Evolutionary conservation across 768 basidiomycete genomes (phyloP).

Genomic region (Crassisporium funariophilum): DNA sequence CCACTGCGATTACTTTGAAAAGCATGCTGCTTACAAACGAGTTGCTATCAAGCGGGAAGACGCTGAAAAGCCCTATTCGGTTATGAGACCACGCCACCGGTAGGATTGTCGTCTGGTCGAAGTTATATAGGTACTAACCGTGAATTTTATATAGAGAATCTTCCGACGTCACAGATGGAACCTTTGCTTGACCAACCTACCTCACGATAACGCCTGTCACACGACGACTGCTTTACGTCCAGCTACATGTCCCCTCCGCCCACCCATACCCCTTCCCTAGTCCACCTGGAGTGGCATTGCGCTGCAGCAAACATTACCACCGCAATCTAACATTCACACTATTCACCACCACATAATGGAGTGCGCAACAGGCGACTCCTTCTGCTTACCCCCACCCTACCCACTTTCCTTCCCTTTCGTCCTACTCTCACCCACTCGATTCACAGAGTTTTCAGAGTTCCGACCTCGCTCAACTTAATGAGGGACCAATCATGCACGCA

Average conservation of each 20-base stretch:
- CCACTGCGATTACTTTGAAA: conserved; percentile 37
- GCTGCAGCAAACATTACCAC: conserved; percentile 5
- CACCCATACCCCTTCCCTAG: conserved; percentile 6
- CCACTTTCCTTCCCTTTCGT: conserved; percentile 9
- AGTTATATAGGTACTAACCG: neutral
- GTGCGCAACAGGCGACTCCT: neutral
- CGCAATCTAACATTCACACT: neutral
- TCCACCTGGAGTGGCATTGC: conserved; percentile 22
- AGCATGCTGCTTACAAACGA: conserved; percentile 33
- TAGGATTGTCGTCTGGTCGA: conserved; percentile 15
- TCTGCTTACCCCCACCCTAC: conserved; percentile 4
- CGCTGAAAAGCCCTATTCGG: conserved; percentile 33
- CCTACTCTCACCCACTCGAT: too few relatives aligned
- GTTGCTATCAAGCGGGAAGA: conserved; percentile 40
- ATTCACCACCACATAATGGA: neutral
- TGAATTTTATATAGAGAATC: conserved; percentile 15
- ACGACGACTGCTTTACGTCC: too few relatives aligned
- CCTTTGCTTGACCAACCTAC: conserved; percentile 20
- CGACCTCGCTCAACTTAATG: conserved; percentile 22
- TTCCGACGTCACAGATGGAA: conserved; percentile 28
- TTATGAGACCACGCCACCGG: conserved; percentile 31
- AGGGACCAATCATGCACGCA: conserved; percentile 15
- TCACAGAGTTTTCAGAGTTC: too few relatives aligned
- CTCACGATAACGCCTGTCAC: too few relatives aligned
- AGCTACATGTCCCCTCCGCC: neutral